Conservation (phyloP, 2,329 filamentous ascomycete species). For the Ophiostoma pallidulum region DNA sequence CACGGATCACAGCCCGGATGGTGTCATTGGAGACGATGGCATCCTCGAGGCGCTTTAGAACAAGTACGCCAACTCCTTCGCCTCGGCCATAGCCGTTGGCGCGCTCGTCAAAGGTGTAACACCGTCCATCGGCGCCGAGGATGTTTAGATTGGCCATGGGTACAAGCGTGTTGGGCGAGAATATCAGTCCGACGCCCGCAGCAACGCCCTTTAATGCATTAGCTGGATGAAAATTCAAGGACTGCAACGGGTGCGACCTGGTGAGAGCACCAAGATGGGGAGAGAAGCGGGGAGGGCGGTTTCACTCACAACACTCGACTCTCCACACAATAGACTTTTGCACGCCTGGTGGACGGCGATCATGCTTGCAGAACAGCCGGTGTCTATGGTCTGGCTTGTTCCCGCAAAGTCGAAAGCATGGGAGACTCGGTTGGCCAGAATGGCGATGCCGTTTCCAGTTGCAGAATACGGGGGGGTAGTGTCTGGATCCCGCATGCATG, state of each 20-base stretch:
- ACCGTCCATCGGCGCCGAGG: slow-evolving; percentile 41
- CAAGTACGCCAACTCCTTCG: slow-evolving; percentile 50
- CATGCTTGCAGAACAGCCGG: slow-evolving; percentile 48
- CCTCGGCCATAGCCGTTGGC: slow-evolving; percentile 57
- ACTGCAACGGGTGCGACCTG: no score
- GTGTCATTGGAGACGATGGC: slow-evolving; percentile 51
- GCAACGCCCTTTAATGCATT: slow-evolving; percentile 40
- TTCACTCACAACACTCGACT: slow-evolving; percentile 29
- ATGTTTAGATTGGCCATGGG: slow-evolving; percentile 47
- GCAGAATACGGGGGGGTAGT: slow-evolving; percentile 42
- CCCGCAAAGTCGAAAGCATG: slow-evolving; percentile 47
- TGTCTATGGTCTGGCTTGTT: slow-evolving; percentile 49
- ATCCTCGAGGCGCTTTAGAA: slow-evolving; percentile 50
- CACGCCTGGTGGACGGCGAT: slow-evolving; percentile 45
- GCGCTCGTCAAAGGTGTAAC: slow-evolving; percentile 45
- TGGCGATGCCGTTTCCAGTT: slow-evolving; percentile 43
- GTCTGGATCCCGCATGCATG: slow-evolving; percentile 40
- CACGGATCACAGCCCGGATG: slow-evolving; percentile 46
- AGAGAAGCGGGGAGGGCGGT: no score
- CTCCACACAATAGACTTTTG: slow-evolving; percentile 36
- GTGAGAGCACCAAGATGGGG: no score
- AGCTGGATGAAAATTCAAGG: no score
- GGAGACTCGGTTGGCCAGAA: slow-evolving; percentile 47
- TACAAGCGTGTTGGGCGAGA: slow-evolving; percentile 46
- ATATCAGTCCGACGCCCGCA: slow-evolving; percentile 42